These are phyloP conservation scores for Alternaria incomplexa DNA, from an alignment of 2,329 filamentous ascomycete genomes.

Conservation along the genomic window DNA sequence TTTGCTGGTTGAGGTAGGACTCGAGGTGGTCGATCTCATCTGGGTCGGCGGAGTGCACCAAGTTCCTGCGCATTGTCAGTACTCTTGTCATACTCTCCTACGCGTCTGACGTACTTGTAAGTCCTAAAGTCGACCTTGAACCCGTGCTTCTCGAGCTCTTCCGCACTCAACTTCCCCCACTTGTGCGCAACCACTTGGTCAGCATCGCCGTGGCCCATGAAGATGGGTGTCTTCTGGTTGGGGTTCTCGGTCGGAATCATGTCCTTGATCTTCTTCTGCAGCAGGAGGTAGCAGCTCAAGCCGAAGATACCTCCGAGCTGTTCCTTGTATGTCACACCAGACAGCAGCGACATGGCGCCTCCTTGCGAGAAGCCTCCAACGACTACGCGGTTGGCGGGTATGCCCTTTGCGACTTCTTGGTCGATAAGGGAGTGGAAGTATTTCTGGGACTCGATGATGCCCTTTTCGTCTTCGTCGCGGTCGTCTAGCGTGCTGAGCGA, in stretches of 20 bases:
- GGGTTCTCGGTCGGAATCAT: constrained; percentile 53
- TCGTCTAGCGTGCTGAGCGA: constrained; percentile 54
- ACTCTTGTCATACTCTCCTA: too few species aligned
- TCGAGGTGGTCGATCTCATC: constrained; percentile 86
- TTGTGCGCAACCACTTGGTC: constrained; percentile 75
- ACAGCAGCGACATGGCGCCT: constrained; percentile 83
- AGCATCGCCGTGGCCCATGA: constrained; percentile 84
- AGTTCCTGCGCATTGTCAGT: constrained; percentile 56
- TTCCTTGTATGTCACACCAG: constrained; percentile 73
- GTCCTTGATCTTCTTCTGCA: constrained; percentile 68
- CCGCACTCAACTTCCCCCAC: constrained; percentile 71
- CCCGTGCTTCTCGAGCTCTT: constrained; percentile 71
- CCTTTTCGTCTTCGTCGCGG: constrained; percentile 68
- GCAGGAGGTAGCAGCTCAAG: constrained; percentile 79
- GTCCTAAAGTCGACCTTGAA: constrained; percentile 77
- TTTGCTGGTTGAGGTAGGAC: constrained; percentile 60
- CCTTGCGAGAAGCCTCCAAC: constrained; percentile 87
- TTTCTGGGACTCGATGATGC: constrained; percentile 73
- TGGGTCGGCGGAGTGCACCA: constrained; percentile 77
- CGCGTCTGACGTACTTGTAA: constrained; percentile 65
- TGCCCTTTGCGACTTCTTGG: constrained; percentile 79
- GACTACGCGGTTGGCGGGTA: constrained; percentile 81
- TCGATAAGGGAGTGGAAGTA: constrained; percentile 83
- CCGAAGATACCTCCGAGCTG: constrained; percentile 90
- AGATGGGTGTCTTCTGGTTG: constrained; percentile 80